Conservation (phyloP, 2,329 filamentous ascomycete genomes). For the Cryphonectria nitschkei region DNA sequence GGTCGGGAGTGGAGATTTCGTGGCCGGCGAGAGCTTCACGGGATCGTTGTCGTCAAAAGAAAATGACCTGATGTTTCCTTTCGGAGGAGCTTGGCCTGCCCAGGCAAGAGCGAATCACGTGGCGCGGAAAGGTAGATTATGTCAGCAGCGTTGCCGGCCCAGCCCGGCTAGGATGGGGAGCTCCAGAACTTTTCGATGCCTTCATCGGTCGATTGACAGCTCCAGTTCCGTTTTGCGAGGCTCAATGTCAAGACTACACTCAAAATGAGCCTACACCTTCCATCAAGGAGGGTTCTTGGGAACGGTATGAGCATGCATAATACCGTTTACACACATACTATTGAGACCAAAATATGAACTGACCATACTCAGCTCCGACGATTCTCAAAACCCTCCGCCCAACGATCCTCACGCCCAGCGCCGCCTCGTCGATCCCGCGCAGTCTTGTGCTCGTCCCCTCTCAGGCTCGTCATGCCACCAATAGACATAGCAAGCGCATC, state of each 20-base stretch:
- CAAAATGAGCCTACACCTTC: conserved; percentile 68
- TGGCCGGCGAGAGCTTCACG: conserved; percentile 8
- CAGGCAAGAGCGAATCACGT: conserved; percentile 16
- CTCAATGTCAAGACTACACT: conserved; percentile 33
- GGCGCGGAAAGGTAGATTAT: conserved; percentile 1
- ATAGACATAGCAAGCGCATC: conserved; percentile 33
- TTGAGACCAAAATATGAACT: conserved; percentile 24
- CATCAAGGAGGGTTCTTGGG: conserved; percentile 62
- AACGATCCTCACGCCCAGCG: conserved; percentile 25
- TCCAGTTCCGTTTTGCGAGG: background rate
- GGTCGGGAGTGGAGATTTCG: conserved; percentile 28
- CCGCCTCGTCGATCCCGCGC: conserved; percentile 11
- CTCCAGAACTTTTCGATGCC: conserved; percentile 18
- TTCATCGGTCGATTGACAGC: background rate
- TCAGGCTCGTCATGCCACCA: conserved; percentile 19
- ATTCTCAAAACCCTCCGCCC: conserved; percentile 29
- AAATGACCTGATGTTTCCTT: conserved; percentile 29
- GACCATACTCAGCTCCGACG: conserved; percentile 25
- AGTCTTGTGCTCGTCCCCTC: conserved; percentile 12
- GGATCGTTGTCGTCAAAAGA: conserved; percentile 4
- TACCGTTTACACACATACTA: conserved; percentile 16
- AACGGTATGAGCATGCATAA: conserved; percentile 52
- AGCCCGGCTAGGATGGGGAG: background rate
- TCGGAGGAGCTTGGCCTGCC: conserved; percentile 8
- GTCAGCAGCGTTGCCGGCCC: conserved; percentile 20